phyloP scores from a whole-genome alignment of 1,284 basidiomycete genomes.

The Cutaneotrichosporon dermatis region DNA sequence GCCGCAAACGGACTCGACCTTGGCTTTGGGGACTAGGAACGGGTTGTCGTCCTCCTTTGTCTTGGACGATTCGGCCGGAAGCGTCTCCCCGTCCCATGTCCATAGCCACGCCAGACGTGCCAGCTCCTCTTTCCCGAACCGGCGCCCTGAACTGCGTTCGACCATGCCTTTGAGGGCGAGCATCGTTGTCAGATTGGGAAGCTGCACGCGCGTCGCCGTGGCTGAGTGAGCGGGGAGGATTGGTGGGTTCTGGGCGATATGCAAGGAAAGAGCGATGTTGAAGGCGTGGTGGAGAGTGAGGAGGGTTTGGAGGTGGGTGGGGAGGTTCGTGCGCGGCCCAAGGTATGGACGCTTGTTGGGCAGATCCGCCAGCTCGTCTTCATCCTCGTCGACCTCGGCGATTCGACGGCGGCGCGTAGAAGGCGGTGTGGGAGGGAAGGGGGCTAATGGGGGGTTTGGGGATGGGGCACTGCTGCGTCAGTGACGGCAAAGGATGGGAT shows the following conservation, averaged over 20 bases:
- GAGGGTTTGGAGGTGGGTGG: conserved; percentile 43
- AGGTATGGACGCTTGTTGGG: background rate
- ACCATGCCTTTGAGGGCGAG: conserved; percentile 41
- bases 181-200: conserved; percentile 44
- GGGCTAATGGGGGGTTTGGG: conserved; percentile 3
- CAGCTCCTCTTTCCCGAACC: conserved; percentile 44
- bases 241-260: conserved; percentile 47
- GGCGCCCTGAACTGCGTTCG: conserved; percentile 40
- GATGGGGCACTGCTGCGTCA: conserved; percentile 1
- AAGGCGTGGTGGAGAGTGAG: conserved; percentile 44
- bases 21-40: conserved; percentile 17
- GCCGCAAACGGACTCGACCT: conserved; percentile 12
- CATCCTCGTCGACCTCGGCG: conserved; percentile 1
- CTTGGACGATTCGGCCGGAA: conserved; percentile 23
- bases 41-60: conserved; percentile 24
- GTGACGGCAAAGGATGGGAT: background rate
- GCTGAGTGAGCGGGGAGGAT: conserved; percentile 44
- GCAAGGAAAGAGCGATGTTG: conserved; percentile 45
- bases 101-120: conserved; percentile 48
- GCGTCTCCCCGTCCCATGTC: conserved; percentile 42
- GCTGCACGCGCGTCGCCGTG: conserved; percentile 26
- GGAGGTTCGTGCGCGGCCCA: conserved; percentile 21
- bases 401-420: background rate
- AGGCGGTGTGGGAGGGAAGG: conserved; percentile 13
- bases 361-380: background rate